Base-by-base conservation (phyloP, 2,329 filamentous ascomycete species). In the Fusarium acutatum region DNA sequence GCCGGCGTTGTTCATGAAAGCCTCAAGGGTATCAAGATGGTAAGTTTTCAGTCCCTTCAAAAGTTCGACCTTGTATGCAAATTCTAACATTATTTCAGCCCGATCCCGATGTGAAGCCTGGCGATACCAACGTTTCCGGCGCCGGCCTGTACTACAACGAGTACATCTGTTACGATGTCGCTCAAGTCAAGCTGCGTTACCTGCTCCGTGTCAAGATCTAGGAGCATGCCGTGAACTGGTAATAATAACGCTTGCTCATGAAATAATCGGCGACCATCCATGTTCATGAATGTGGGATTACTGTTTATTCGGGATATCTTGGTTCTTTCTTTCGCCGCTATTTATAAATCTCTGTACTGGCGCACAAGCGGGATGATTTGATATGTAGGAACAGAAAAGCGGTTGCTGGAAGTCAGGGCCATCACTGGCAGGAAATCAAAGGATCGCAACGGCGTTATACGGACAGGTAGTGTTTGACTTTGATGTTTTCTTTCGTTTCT, bases 141-240 rank as follows among this genome's bases (percentile, higher is more conserved):
- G 86, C 88, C 1, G 82, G 79, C 34, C 83, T 94, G 28, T 80
- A 83, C 56, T 94, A 94, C 83, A 94, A 94, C 78, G 92, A 94
- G 83, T 94, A 91, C 80, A 93, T 94, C 69, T 87, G 86, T 58
- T 94, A 94, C 76, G 88, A 94, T 72, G 83, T 93, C 7, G 85
- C 90, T 1, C 92, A 94, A 79, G 87, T 94, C 38, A 90, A 90
- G 47, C 84, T 94, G 10, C 88, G 92, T 10, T 94, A 94, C 76
- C 84, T 94, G 8, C 87, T 94, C 78, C 87, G 89, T 11, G 88
- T 93, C 53, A 86, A 86, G 77, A 87, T 89, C 83, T 81, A 79
- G 64, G 32, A 17, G 30, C 17, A 8, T 14, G 24, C 4, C 7
- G 3, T 11, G 28, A 13, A 9, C 6, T 38, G 11, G 28, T 72